phyloP scores from a whole-genome alignment of 2,329 filamentous ascomycete species.

The Monosporascus sp. region DNA sequence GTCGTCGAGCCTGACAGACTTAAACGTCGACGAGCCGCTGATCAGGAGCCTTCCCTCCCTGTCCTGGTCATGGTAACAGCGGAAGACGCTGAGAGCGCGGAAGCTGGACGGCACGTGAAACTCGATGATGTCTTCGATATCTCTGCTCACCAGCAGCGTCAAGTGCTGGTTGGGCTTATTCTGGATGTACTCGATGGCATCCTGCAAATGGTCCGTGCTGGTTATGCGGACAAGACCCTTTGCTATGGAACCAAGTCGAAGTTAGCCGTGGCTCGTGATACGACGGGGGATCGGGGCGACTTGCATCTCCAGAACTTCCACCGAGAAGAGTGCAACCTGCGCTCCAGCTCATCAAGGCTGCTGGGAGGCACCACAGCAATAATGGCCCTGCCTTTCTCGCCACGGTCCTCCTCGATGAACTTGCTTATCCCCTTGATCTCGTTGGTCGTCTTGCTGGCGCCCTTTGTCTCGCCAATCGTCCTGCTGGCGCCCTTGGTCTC shows the following conservation, averaged over 20 bases:
- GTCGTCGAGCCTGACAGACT: slow-evolving; percentile 1
- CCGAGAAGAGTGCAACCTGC: slow-evolving; percentile 1
- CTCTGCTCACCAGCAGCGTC: slow-evolving; percentile 2
- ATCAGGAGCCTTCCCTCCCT: slow-evolving; percentile 1
- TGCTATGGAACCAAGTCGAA: not conserved
- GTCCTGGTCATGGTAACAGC: slow-evolving; percentile 1
- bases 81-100: slow-evolving; percentile 4
- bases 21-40: slow-evolving; percentile 1
- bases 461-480: not conserved
- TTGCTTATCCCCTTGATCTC: not conserved
- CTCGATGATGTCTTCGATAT: slow-evolving; percentile 1
- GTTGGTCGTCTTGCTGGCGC: not conserved
- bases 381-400: slow-evolving; percentile 4
- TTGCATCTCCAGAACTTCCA: slow-evolving; percentile 5
- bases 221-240: slow-evolving; percentile 1
- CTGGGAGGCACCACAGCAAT: slow-evolving; percentile 2
- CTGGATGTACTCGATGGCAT: slow-evolving; percentile 2
- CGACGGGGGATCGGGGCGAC: not conserved
- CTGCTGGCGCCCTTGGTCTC: not conserved
- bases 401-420: slow-evolving; percentile 6
- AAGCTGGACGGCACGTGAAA: slow-evolving; percentile 1
- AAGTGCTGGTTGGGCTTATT: slow-evolving; percentile 1
- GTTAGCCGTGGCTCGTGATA: not conserved
- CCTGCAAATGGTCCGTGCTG: slow-evolving; percentile 1
- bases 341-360: slow-evolving; percentile 1